Conservation (phyloP, 768 basidiomycete genomes). For the Russula lepida region DNA sequence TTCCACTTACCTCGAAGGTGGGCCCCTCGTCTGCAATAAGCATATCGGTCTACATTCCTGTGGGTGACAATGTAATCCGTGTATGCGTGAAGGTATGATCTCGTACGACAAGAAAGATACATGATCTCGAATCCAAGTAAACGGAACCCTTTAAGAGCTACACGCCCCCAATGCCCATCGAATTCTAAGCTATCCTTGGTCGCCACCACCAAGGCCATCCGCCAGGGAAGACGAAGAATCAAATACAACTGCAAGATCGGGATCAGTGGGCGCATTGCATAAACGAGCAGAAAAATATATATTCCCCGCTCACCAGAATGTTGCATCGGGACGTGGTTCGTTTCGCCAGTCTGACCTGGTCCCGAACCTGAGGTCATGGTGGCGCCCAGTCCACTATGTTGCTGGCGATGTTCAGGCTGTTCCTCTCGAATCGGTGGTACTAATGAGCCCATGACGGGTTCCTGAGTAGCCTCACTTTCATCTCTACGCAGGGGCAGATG, state of each 20-base stretch:
- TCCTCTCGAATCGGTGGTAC: conserved; percentile 25
- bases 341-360: conserved; percentile 12
- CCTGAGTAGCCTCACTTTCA: conserved; percentile 19
- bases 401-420: conserved; percentile 12
- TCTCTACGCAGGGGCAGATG: conserved; percentile 18
- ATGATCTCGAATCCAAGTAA: neutral
- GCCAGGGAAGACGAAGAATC: conserved; percentile 18
- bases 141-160: neutral
- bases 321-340: conserved; percentile 14
- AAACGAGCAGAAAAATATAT: neutral
- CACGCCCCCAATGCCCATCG: neutral
- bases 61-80: neutral
- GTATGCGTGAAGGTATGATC: neutral
- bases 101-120: conserved; percentile 3
- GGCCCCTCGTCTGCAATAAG: neutral
- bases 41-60: neutral
- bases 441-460: conserved; percentile 26
- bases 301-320: conserved; percentile 11
- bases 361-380: conserved; percentile 6
- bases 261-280: neutral
- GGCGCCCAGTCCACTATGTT: neutral
- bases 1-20: neutral
- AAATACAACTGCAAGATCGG: conserved; percentile 9
- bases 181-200: conserved; percentile 2
- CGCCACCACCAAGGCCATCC: conserved; percentile 19